phyloP scores from a whole-genome alignment of 2,329 filamentous ascomycete genomes.

The Plectosphaerella cucumerina region DNA sequence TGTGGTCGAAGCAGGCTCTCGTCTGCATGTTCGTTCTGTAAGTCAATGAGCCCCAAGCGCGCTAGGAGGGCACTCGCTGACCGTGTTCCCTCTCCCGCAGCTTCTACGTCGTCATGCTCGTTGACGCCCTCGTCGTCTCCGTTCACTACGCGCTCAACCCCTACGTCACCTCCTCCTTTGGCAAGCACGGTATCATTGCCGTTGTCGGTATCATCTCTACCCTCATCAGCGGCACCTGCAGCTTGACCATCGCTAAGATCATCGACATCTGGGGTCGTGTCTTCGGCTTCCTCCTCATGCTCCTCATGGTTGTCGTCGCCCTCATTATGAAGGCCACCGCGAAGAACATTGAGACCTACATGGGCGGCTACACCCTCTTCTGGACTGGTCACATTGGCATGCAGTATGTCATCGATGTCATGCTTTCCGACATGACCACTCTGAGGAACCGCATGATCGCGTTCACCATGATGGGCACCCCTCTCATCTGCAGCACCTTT shows the following conservation, averaged over 20 bases:
- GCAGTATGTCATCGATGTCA: constrained; percentile 34
- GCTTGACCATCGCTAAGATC: constrained; percentile 40
- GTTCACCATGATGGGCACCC: constrained; percentile 36
- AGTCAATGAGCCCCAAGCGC: neutral
- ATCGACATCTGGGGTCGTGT: constrained; percentile 45
- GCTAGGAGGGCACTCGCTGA: too few species aligned
- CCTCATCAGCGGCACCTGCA: constrained; percentile 32
- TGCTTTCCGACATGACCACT: constrained; percentile 38
- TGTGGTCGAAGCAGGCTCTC: constrained; percentile 32
- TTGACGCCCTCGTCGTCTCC: constrained; percentile 28
- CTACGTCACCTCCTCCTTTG: constrained; percentile 64
- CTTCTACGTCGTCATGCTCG: constrained; percentile 33
- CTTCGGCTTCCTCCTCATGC: constrained; percentile 38
- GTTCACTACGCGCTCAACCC: constrained; percentile 48
- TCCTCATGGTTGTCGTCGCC: constrained; percentile 42
- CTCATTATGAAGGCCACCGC: constrained; percentile 54
- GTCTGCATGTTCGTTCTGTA: constrained; percentile 27
- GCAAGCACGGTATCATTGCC: constrained; percentile 61
- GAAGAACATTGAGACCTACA: constrained; percentile 52
- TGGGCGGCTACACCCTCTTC: constrained; percentile 60
- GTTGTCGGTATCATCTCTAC: constrained; percentile 59
- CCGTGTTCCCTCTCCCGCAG: constrained; percentile 15
- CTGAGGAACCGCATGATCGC: constrained; percentile 38
- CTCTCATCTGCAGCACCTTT: constrained; percentile 40
- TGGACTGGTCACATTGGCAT: constrained; percentile 50